A percentile compares a stretch with the other conserved stretches of the same genome.
Conservation (phyloP, 2,329 filamentous ascomycete species). For the Sporothrix brasiliensis region DNA sequence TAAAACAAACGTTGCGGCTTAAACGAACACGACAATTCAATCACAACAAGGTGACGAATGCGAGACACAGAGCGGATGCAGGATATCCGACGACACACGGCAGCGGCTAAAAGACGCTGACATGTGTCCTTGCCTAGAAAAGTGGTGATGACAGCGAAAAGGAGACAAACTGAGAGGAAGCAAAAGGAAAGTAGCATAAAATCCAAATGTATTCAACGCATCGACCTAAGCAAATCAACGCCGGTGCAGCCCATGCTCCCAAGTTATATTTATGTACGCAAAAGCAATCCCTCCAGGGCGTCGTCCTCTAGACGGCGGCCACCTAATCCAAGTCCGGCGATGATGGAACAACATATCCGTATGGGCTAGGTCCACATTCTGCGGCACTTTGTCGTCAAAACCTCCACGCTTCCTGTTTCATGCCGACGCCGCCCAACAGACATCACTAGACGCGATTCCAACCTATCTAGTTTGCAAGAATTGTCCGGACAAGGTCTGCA, state of each 20-base stretch:
- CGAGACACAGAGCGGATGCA: no score
- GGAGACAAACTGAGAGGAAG: neutral
- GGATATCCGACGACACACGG: neutral
- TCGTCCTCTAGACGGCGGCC: slow-evolving; percentile 6
- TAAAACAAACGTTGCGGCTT: neutral
- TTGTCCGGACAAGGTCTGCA: slow-evolving; percentile 79
- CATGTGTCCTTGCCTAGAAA: neutral
- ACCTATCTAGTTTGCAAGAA: slow-evolving; percentile 72
- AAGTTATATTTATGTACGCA: slow-evolving; percentile 27
- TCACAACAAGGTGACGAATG: neutral
- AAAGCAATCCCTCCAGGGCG: slow-evolving; percentile 3
- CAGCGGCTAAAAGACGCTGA: neutral
- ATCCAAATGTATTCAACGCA: slow-evolving; percentile 32
- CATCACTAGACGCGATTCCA: neutral
- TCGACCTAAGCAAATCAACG: slow-evolving; percentile 33
- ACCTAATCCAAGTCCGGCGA: slow-evolving; percentile 19
- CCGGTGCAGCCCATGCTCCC: slow-evolving; percentile 33
- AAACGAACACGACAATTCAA: neutral
- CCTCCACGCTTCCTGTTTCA: neutral
- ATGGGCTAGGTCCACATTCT: neutral
- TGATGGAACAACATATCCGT: neutral
- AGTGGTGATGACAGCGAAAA: neutral
- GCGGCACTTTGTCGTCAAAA: neutral
- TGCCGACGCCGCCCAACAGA: neutral
- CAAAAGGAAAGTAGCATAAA: neutral